Conservation (phyloP, 345 rosid genomes). For the Excoecaria cochinchinensis region DNA sequence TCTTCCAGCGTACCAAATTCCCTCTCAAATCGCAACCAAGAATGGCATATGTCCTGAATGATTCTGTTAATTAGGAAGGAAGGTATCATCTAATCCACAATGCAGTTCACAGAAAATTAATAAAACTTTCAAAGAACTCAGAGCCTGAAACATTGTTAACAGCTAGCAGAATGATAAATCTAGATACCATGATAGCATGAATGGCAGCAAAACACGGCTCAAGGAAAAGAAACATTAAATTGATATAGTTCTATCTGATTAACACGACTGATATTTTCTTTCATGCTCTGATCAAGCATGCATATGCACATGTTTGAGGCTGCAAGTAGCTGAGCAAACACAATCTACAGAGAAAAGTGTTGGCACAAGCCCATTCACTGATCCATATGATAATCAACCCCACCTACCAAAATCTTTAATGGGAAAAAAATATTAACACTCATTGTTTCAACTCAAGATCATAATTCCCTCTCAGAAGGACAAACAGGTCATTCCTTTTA, state of each 20-base stretch:
- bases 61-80: slow-evolving; percentile 68
- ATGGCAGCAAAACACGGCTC: too few relatives aligned
- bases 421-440: neutral
- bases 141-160: neutral
- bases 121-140: slow-evolving; percentile 7
- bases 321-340: too few relatives aligned
- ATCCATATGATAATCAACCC: too few relatives aligned
- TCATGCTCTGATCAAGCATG: too few relatives aligned
- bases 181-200: too few relatives aligned
- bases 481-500: neutral
- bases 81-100: slow-evolving; percentile 52
- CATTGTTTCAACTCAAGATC: neutral
- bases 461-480: neutral
- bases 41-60: slow-evolving; percentile 81
- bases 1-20: slow-evolving; percentile 77
- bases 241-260: too few relatives aligned
- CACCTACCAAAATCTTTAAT: neutral
- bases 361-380: too few relatives aligned
- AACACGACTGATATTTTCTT: too few relatives aligned
- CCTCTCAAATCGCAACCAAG: slow-evolving; percentile 89
- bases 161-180: neutral
- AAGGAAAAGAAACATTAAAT: too few relatives aligned
- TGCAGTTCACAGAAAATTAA: slow-evolving; percentile 21
- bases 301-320: too few relatives aligned
- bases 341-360: too few relatives aligned